Base-by-base conservation (phyloP, 2,329 filamentous ascomycete species). In the Phialemoniopsis sp. region DNA sequence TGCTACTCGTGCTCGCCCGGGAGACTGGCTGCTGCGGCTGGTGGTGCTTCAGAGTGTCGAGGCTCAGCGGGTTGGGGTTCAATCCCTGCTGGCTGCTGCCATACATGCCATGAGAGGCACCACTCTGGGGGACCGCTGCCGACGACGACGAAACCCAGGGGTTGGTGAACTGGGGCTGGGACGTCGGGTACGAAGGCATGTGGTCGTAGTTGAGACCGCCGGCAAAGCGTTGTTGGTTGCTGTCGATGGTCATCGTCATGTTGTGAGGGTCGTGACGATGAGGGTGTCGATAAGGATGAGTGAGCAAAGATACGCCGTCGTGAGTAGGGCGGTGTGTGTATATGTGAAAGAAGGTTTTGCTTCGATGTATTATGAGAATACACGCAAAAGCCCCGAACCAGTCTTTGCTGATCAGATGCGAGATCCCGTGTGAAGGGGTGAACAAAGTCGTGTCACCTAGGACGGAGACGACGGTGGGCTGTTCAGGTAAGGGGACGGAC, bases 201-300 rank as follows among this genome's bases (percentile, higher is more conserved):
- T 80, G 75, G 62, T 91, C 87, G 72, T 91, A 93, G 64, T 80
- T 81, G 70, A 95, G 66, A 60, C 76, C 78, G 58, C 78, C 87
- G 10, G 21, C 21, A 69, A 85, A 87, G 63, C 80, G 80, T 71
- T 82, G 87, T 69, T 91, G 89, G 64, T 89, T 87, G 57, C 82
- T 81, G 70, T 95, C 89, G 72, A 95, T 80, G 65, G 90, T 87
- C 89, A 95, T 95, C 70, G 89, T 93, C 89, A 95, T 95, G 64
- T 65, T 80, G 68, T 51, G 56, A 46, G 41, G 44, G 40, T 21
- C 38, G 29, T 26, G 30, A 19, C 28, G 38, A 21, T 21, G 26
- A 32, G n/a, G 14, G 36, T 40, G 34, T 46, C 46, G 46, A 46
- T 29, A 45, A 47, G 33, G 33, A 32, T 42, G 45, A 46, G 38